A percentile compares a stretch with the other conserved stretches of the same genome.
Evolutionary conservation across 176 grass and related monocot genomes (phyloP).

Genomic region (Oryza nivara): DNA sequence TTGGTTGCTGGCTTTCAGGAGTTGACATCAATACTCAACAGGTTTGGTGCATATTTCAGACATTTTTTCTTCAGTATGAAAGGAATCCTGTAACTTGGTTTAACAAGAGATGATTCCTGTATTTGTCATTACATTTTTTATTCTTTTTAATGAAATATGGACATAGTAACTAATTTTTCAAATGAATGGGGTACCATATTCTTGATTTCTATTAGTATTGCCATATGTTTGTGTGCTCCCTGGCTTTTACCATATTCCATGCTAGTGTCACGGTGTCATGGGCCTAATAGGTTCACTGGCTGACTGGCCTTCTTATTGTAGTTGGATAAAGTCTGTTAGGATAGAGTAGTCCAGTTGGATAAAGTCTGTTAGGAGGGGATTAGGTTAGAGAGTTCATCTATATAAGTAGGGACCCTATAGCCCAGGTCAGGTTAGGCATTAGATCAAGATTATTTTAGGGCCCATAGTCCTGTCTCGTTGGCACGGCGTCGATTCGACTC

Average conservation of each 20-base stretch:
- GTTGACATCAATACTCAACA: constrained; percentile 95
- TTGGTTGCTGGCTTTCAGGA: constrained; percentile 95
- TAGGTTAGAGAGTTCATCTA: too few relatives aligned
- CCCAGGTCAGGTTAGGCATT: too few relatives aligned
- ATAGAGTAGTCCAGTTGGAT: too few relatives aligned
- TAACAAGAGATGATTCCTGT: neutral
- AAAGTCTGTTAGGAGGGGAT: too few relatives aligned
- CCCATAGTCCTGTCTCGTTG: too few relatives aligned
- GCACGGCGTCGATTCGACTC: too few relatives aligned
- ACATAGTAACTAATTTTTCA: neutral
- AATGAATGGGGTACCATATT: neutral
- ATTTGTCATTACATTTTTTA: neutral
- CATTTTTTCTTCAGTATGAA: constrained; percentile 8
- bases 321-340: too few relatives aligned
- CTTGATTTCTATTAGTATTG: neutral
- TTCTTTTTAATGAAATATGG: neutral
- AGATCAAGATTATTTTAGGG: too few relatives aligned
- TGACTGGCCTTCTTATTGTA: too few relatives aligned
- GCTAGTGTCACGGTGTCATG: too few relatives aligned
- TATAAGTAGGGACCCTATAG: too few relatives aligned
- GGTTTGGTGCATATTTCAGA: constrained; percentile 32
- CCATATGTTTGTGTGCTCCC: neutral
- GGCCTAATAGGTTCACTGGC: too few relatives aligned
- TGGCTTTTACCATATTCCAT: neutral
- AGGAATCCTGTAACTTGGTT: neutral